Base-by-base conservation (phyloP, 192 early-diverging fungal genomes). In the Dissophora ornata region DNA sequence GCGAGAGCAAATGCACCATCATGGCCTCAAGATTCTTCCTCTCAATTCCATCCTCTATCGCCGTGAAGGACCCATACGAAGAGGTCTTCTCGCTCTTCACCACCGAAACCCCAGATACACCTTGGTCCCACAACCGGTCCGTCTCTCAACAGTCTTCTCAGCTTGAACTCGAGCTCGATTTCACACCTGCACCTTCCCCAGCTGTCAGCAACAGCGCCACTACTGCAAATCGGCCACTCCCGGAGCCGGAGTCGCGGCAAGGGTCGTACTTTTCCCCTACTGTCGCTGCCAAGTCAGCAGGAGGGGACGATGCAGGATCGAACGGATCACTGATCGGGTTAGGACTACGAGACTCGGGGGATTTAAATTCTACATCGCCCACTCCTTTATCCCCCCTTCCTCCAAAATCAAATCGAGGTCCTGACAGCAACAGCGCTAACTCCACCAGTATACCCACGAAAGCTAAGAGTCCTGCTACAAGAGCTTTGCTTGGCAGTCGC, bases 31-130 rank as follows among this genome's bases (percentile, higher is more conserved):
- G 54, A 28, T 77, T 77, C 64, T 77, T 77, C 16, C 62, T 25
- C 26, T 77, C 71, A 22, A 67, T 77, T 25, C 71, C 71, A 2
- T 32, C 42, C 19, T 29, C 71, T 3, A 36, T 55, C 44, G 1
- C 30, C 1, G 52, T 77, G 24, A 51, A 44, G 36, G 71, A 77
- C 18, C 62, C 71, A 16, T 74, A 74, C 34, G 71, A 77, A 41
- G 71, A 77, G 42, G 71, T 77, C 49, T 77, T 77, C 50, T 45
- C 48, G 10, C 64, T 77, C n/a, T 77, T 77, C 53, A 77, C 71
- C 7, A 77, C 71, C 1, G 71, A 77, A 15, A 77, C 71, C 16
- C 18, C 57, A 1, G 57, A 67, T n/a, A 13, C 62, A 3, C 63
- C 64, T 18, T 77, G 71, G 71, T 57, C 63, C 10, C 71, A 77